Conservation (phyloP, 2,329 filamentous ascomycete species). For the Dactylonectria macrodidyma region DNA sequence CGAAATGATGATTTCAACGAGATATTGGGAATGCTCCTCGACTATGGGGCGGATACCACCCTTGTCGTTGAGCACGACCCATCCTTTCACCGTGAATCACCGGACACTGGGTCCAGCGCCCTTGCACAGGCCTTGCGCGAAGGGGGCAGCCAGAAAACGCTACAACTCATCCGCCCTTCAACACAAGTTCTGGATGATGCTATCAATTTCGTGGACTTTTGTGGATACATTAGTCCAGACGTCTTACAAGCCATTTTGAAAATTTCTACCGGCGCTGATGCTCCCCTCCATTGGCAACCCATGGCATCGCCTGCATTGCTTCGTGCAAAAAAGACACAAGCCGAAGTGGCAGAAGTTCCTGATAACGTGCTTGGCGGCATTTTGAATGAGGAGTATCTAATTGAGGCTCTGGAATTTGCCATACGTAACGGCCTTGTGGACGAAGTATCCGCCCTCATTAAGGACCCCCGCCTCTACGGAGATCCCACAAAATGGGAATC, state of each 20-base stretch:
- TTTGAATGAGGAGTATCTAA: background rate
- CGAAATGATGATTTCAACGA: no score
- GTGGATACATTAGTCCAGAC: no score
- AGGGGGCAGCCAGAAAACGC: no score
- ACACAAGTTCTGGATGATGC: constrained; percentile 1
- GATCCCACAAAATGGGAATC: background rate
- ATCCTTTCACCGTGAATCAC: no score
- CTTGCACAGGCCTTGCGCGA: background rate
- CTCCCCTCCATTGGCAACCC: constrained; percentile 2
- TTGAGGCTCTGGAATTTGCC: background rate
- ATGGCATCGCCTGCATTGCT: constrained; percentile 6
- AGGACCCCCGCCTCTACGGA: background rate
- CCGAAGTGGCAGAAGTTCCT: no score
- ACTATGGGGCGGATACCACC: constrained; percentile 16
- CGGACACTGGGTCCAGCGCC: background rate
- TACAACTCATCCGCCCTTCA: background rate
- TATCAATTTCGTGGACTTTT: no score
- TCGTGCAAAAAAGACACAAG: background rate
- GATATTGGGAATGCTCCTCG: background rate
- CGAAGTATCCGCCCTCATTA: background rate
- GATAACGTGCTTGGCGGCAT: background rate
- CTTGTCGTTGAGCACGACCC: no score
- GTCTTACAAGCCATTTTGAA: constrained; percentile 5
- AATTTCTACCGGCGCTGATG: background rate
- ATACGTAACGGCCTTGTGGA: background rate